Base-by-base conservation (phyloP, 139 green algal species). In the Penium margaritaceum region DNA sequence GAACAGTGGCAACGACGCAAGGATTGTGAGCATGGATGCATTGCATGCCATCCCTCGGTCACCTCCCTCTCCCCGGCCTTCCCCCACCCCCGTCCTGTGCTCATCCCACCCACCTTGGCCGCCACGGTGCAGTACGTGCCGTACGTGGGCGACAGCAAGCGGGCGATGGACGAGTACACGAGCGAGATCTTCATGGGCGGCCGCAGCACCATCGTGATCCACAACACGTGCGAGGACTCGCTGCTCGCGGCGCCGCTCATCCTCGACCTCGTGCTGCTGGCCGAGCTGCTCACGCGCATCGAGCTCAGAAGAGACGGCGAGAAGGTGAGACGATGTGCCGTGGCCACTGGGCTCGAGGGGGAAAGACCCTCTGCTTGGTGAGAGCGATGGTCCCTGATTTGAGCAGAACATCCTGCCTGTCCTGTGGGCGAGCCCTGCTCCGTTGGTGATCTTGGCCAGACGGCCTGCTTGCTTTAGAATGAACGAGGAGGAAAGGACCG, bases 161-260 rank as follows among this genome's bases (percentile, higher is more conserved):
- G 93, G 14, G 95, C 95, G 30, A 96, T 99, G 94, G 95, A 99
- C 67, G 95, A 99, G 85, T 99, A 99, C 88, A 96, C 87, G 7
- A 90, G 79, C 38, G 93, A 98, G 84, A 96, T 98, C 81, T 92
- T 94, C 78, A 88, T 90, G 90, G 91, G 92, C 54, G 95, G 95
- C 36, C 87, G 80, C 44, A 96, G 96, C 86, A 99, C 95, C 17
- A 96, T 99, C 44, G 91, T 91, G 37, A 95, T 99, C 86, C 95
- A 99, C 89, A 99, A 99, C 89, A 98, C 95, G 0, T 99, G 95
- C 85, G 93, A 97, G 88, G 95, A 99, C 86, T 95, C 86, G 1
- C 85, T 99, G 57, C 89, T 99, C 35, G 95, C 95, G 0, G 90
- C 95, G 0, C 95, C 95, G 67, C 93, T 99, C 81, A 99, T 99